Base-by-base conservation (phyloP, 371 early-diverging fungal genomes). In the Rhizopus sp. region DNA sequence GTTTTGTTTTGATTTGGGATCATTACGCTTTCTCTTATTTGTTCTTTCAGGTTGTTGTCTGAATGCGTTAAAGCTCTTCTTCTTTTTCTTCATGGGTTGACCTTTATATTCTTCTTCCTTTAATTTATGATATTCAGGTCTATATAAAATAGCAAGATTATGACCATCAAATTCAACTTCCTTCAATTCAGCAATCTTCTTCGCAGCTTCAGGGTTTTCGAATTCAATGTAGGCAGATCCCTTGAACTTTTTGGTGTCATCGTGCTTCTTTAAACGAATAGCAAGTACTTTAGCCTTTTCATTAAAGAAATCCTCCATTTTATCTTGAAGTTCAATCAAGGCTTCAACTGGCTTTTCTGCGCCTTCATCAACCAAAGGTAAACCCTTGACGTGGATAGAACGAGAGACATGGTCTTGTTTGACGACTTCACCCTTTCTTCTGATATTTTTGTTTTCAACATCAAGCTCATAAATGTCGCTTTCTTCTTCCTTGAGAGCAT, bases 171-270 rank as follows among this genome's bases (percentile, higher is more conserved):
- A 82, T 13, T 80, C 55, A 48, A 86, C 63, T 46, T 69, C 55
- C 57, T 63, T 72, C 31, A 55, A 44, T 5, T 70, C 63, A 33
- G 73, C 83, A 39, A 82, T 73, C 74, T 80, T 81, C 57, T 77
- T 63, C 23, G 80, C 81, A 38, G 79, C 70, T 37, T 81, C 83
- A 39, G 73, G 62, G 47, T 72, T 67, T 13, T 66, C 66, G 48
- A 80, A 88, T 75, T 88, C 86, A 15, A 89, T 77, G 63, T 83
- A 78, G n/a, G 79, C 81, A 29, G 79, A 76, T 48, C 88, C 88
- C 85, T 73, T 70, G 64, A 75, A 68, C 34, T 84, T 82, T 66
- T 70, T 73, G 10, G 63, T 75, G 44, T 68, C 68, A 7, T 70
- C 76, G 33, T 77, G 62, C 57, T 87, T 84, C 60, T 87, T 83